Base-by-base conservation (phyloP, 129 eudicot species). In the Solidago caesia region DNA sequence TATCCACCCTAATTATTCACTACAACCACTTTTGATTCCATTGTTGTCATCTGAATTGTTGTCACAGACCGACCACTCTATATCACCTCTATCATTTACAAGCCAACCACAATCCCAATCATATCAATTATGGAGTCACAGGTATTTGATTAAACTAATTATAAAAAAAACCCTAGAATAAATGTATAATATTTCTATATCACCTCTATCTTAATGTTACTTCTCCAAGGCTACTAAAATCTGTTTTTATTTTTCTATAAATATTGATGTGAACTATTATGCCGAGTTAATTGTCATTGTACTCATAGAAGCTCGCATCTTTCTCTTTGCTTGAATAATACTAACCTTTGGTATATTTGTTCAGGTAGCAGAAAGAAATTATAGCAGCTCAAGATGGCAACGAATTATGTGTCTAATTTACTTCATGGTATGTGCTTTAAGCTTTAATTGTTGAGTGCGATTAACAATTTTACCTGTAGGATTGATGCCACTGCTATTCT, bases 371-470 rank as follows among this genome's bases (percentile, higher is more conserved):
- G 15, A 62, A 48, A 47, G 29, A 70, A 26, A 53, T 12, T 77
- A 9, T 77, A 58, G 62, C 39, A 60, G 75, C 70, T 77, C 16
- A 69, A 39, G 70, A 77, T 77, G 81, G 81, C 76, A 60, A 64
- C 76, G 14, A 64, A 64, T 42, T 55, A 64, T 41, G 75, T 52
- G n/a, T 71, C 53, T 53, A 71, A 8, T 39, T 53, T 57, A 8
- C 8, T 55, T 55, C 65, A 56, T 16, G 75, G 81, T 77, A 77
- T 60, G 70, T 43, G 21, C 53, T 69, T 45, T 45, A 56, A 46
- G 56, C 41, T 75, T 53, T 12, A 11, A 56, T 67, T 67, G 80
- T 76, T 44, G 74, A 56, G 43, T 58, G 5, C 15, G 58, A 46
- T 46, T 3, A 45, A 59, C 52, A 15, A 58, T 26, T 44, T 76